These are phyloP conservation scores for Beta macrorhiza DNA, from an alignment of 179 eudicot genomes.

Conservation along the genomic window DNA sequence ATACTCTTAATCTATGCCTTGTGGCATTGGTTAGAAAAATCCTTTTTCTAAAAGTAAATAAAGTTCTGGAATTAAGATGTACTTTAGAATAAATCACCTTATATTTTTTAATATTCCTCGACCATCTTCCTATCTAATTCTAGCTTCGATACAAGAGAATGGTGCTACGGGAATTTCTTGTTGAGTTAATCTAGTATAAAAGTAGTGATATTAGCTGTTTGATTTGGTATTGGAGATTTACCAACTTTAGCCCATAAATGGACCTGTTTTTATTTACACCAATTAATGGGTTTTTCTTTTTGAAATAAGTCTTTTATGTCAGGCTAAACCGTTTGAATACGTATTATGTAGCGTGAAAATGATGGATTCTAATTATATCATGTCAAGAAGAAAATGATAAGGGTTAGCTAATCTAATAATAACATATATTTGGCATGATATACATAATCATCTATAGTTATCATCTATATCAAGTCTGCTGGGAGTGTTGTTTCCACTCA, in stretches of 20 bases:
- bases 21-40: no score
- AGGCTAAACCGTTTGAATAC: conserved; percentile 15
- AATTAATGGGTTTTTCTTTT: conserved; percentile 21
- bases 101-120: background rate
- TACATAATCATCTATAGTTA: background rate
- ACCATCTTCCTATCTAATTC: background rate
- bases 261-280: conserved; percentile 3
- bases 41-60: no score
- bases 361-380: conserved; percentile 14
- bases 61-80: no score
- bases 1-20: no score
- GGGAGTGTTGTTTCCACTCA: no score
- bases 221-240: conserved; percentile 13
- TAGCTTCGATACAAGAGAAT: background rate
- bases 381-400: conserved; percentile 1
- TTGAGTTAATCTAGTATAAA: background rate
- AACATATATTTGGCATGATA: background rate
- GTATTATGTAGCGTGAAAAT: conserved; percentile 7
- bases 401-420: background rate
- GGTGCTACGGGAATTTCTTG: background rate
- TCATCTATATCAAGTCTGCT: background rate
- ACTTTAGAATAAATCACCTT: background rate
- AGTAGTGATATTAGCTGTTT: background rate
- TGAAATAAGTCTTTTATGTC: conserved; percentile 12
- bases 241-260: conserved; percentile 17